Evolutionary conservation across 257 asterid genomes (phyloP).

Genomic region (Lantana camara): DNA sequence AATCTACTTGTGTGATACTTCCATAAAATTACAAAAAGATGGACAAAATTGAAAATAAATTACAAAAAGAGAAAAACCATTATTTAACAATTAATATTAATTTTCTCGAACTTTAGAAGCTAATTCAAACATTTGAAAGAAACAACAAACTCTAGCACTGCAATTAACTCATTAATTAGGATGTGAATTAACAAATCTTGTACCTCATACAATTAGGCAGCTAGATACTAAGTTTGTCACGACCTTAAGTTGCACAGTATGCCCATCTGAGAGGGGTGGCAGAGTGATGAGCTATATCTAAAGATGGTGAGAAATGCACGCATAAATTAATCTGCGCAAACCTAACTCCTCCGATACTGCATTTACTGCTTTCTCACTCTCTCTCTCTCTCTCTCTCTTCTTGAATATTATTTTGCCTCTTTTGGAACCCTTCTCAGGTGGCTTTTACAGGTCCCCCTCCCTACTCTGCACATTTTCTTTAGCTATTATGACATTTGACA

Average conservation of each 20-base stretch:
- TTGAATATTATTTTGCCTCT: slow-evolving; percentile 51
- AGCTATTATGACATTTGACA: slow-evolving; percentile 34
- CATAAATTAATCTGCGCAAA: slow-evolving; percentile 54
- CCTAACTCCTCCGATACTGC: slow-evolving; percentile 46
- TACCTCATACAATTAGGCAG: no score
- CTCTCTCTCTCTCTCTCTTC: slow-evolving; percentile 13
- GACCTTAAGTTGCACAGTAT: slow-evolving; percentile 7
- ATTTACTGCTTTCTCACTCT: slow-evolving; percentile 38
- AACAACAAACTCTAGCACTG: no score
- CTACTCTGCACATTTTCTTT: slow-evolving; percentile 21
- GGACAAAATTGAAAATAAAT: no score
- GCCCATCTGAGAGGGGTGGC: slow-evolving; percentile 26
- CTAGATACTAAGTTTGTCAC: no score
- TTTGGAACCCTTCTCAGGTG: slow-evolving; percentile 71
- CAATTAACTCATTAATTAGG: no score
- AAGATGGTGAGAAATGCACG: slow-evolving; percentile 69
- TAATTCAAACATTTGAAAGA: no score
- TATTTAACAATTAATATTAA: no score
- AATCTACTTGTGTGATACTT: no score
- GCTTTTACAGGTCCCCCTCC: slow-evolving; percentile 42
- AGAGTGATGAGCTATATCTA: not conserved
- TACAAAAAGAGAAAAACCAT: no score
- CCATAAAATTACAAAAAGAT: no score
- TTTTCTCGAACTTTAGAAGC: no score
- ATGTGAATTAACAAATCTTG: no score